These are phyloP conservation scores for Papiliotrema laurentii DNA, from an alignment of 1,284 basidiomycete genomes.

Conservation along the genomic window DNA sequence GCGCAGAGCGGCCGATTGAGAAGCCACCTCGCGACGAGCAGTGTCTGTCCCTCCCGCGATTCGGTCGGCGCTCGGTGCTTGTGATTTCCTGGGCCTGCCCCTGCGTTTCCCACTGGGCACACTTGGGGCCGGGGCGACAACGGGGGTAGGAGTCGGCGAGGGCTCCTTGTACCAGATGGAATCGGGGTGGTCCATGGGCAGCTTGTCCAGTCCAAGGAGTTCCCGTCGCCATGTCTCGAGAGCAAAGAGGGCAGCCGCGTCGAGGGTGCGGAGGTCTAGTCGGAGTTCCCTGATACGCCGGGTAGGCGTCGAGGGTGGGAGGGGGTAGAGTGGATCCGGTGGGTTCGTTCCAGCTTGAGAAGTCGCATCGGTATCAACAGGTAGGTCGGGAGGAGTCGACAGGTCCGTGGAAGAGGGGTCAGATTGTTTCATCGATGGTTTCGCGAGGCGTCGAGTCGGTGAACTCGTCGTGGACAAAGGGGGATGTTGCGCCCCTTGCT, in stretches of 20 bases:
- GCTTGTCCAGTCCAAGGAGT: slow-evolving; percentile 19
- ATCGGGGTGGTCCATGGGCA: slow-evolving; percentile 23
- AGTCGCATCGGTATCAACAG: neutral
- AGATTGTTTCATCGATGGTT: neutral
- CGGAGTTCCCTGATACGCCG: slow-evolving; percentile 34
- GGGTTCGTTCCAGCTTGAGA: slow-evolving; percentile 4
- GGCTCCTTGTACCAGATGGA: slow-evolving; percentile 24
- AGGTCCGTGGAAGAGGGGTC: neutral
- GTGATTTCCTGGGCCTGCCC: neutral
- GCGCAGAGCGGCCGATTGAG: too few species aligned
- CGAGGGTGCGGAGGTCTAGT: slow-evolving; percentile 35
- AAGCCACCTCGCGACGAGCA: too few species aligned
- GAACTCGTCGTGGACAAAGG: neutral
- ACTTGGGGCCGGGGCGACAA: neutral
- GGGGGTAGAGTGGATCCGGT: slow-evolving; percentile 10
- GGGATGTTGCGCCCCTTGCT: neutral
- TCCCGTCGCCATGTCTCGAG: slow-evolving; percentile 39
- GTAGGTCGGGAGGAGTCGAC: neutral
- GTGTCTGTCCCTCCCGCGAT: neutral
- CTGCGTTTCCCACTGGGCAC: neutral
- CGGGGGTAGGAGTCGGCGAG: slow-evolving; percentile 8
- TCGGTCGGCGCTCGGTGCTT: too few species aligned
- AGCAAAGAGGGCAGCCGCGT: slow-evolving; percentile 33
- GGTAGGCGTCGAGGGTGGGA: slow-evolving; percentile 25
- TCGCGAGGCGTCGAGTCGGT: neutral